Conservation (phyloP, 2,329 filamentous ascomycete genomes). For the Claviceps sp. region DNA sequence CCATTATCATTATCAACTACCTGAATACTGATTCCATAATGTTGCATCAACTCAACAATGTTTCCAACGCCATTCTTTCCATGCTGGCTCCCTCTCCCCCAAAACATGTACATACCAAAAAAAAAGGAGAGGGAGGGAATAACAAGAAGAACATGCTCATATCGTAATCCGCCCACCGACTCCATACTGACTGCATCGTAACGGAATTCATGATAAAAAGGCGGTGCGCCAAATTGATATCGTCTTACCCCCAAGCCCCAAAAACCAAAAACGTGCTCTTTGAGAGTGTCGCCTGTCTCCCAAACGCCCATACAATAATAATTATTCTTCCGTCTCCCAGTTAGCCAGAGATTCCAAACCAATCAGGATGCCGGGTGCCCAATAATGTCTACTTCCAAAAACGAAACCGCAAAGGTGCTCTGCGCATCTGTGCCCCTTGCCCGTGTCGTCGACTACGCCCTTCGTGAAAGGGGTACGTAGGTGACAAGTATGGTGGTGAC, state of each 20-base stretch:
- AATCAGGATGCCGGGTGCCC: background rate
- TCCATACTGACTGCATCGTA: background rate
- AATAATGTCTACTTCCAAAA: background rate
- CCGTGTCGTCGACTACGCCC: background rate
- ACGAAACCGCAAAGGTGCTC: background rate
- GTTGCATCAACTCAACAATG: background rate
- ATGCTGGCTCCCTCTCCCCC: background rate
- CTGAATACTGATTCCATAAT: slow-evolving; percentile 5
- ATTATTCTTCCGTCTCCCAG: background rate
- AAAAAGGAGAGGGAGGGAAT: background rate
- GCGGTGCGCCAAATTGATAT: background rate
- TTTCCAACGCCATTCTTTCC: slow-evolving; percentile 5
- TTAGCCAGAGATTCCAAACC: background rate
- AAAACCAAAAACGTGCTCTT: slow-evolving; percentile 1
- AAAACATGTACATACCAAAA: background rate
- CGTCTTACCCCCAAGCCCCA: background rate
- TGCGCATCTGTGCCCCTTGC: background rate
- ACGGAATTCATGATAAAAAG: background rate
- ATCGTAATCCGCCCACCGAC: background rate
- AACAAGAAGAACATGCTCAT: background rate
- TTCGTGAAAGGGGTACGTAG: background rate
- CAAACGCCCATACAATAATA: slow-evolving; percentile 4
- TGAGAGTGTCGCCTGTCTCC: background rate
- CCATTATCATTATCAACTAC: slow-evolving; percentile 11
- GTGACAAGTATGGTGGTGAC: background rate